These are phyloP conservation scores for Ceriops tagal DNA, from an alignment of 345 rosid species.

Conservation along the genomic window DNA sequence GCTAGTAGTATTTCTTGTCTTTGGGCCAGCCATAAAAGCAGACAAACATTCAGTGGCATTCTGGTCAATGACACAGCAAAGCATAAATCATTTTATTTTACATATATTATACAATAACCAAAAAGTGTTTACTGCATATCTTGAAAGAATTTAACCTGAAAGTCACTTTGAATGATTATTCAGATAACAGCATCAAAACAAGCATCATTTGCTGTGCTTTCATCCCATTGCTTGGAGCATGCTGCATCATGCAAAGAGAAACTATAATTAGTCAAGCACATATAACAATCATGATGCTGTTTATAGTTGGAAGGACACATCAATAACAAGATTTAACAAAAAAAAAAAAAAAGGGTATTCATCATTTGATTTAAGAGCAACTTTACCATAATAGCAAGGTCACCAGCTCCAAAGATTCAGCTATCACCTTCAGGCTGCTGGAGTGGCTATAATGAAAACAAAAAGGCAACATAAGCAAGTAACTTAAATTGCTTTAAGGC, in stretches of 20 bases:
- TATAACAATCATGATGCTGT: constrained; percentile 20
- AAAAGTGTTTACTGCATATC: background rate
- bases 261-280: constrained; percentile 46
- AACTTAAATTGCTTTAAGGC: constrained; percentile 8
- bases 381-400: no score
- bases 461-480: constrained; percentile 26
- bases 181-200: constrained; percentile 75
- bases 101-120: constrained; percentile 8
- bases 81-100: constrained; percentile 15
- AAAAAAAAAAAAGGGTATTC: background rate
- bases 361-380: constrained; percentile 9
- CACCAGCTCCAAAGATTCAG: constrained; percentile 77
- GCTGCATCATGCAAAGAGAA: constrained; percentile 56
- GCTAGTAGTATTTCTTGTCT: no score
- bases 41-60: constrained; percentile 93
- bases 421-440: constrained; percentile 79
- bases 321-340: constrained; percentile 7
- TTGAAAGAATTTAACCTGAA: constrained; percentile 55
- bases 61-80: constrained; percentile 43
- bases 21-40: constrained; percentile 58
- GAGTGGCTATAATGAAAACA: constrained; percentile 56
- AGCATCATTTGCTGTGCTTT: constrained; percentile 56
- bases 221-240: constrained; percentile 65
- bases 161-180: constrained; percentile 69
- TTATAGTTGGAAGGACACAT: background rate